Conservation (phyloP, 1,284 basidiomycete genomes). For the Sphaerobolus stellatus region DNA sequence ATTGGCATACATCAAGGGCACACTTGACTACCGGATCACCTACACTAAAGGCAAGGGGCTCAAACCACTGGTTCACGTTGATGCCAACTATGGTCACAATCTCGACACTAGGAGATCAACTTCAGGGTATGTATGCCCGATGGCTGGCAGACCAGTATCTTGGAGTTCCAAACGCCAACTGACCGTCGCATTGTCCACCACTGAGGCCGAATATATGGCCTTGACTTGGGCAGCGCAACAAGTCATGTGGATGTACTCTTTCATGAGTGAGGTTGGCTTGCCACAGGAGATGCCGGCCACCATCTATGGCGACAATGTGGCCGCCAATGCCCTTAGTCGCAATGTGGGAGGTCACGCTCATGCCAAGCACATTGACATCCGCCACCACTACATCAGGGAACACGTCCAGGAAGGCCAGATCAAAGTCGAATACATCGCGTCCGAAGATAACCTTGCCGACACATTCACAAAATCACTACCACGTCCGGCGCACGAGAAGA, state of each 20-base stretch:
- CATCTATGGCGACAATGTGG: conserved; percentile 24
- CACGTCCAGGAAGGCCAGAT: conserved; percentile 12
- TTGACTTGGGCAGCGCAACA: conserved; percentile 27
- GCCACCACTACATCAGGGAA: conserved; percentile 23
- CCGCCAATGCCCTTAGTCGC: conserved; percentile 18
- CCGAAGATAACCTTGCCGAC: conserved; percentile 20
- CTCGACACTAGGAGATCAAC: no score
- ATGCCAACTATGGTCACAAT: no score
- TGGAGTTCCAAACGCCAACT: conserved; percentile 14
- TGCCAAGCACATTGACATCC: conserved; percentile 21
- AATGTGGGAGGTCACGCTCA: conserved; percentile 5
- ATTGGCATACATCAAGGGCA: conserved; percentile 14
- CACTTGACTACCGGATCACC: not conserved
- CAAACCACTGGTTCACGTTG: no score
- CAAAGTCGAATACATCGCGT: conserved; percentile 13
- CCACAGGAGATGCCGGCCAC: not conserved
- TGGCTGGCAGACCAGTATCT: not conserved
- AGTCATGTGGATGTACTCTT: conserved; percentile 7
- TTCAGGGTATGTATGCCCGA: no score
- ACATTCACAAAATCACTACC: conserved; percentile 23
- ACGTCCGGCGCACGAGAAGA: no score
- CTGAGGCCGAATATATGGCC: conserved; percentile 41
- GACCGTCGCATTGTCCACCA: conserved; percentile 15
- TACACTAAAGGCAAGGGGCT: no score
- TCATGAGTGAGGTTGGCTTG: conserved; percentile 6